Evolutionary conservation across 495 filamentous ascomycete genomes (phyloP), one percentile per base, ranked within the genome.

Genomic region (Entonaema liquescens): DNA sequence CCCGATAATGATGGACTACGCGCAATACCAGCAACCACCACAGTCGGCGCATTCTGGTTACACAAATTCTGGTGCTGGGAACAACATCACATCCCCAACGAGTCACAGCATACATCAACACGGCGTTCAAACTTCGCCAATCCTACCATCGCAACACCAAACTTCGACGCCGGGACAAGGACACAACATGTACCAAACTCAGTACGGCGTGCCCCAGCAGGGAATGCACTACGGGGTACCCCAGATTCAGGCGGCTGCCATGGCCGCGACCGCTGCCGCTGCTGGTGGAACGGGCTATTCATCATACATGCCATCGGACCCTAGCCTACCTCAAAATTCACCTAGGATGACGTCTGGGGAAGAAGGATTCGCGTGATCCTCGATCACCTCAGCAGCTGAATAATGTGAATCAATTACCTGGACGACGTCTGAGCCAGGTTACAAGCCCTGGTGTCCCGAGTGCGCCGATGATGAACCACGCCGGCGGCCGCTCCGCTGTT

Each of bases 211-310:
- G 21, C 83, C 84, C 60, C 83, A 84, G 55, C 83, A 81, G 61
- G 80, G 80, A 64, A 87, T 89, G 82, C 88, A 88, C 68, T 89
- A 91, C 79, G 85, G 82, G 49, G 86, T 90, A 75, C 82, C 86
- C 9, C 77, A 79, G 31, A 83, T 86, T 28, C 88, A 90, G 71
- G 89, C 89, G 25, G 89, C 89, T 13, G 89, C 89, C 44, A 90
- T 91, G 88, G 89, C 89, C 28, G 85, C 85, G 36, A 91, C 89
- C 8, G 89, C 90, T 40, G 89, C 90, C 6, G 90, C 89, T 7
- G 89, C 89, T 21, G 89, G 85, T 54, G 85, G 84, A 70, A 83
- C 74, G 50, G 87, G 85, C 72, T 86, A 86, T 66, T 73, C 72
- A 17, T 63, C 79, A 47, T 87, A 87, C 72, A 86, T 88, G 80